Base-by-base conservation (phyloP, 345 rosid genomes). In the Cardamine occulta region DNA sequence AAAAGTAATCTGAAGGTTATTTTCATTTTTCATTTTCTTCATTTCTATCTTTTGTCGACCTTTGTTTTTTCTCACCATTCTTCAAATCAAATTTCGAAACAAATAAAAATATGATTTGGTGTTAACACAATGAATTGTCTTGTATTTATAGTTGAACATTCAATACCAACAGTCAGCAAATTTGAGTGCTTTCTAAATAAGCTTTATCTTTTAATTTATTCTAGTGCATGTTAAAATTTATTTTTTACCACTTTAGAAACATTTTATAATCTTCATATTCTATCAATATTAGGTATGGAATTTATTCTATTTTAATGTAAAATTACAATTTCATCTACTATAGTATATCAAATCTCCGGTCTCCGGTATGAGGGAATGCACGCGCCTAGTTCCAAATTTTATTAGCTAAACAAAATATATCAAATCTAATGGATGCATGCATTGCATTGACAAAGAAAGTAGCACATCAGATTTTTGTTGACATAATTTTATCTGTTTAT, bases 41-140 rank as follows among this genome's bases (percentile, higher is more conserved):
- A 77, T 77, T 35, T 64, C 72, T 9, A 77, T 57, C 12, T 77
- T 77, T 58, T 64, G 75, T 1, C 68, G 72, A 65, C 80, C 80
- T 63, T n/a, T 69, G 32, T 35, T 70, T 75, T 64, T 84, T 79
- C 5, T 84, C 84, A 60, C 82, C 83, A 75, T 75, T 67, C 37
- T 59, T n/a, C 6, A 4, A 8, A 64, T 31, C 18, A 3, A n/a
- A 6, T 1, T 28, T 15, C 2, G 2, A 53, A 63, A n/a, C 44
- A 31, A 2, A 45, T 32, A 19, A 23, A 45, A 11, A 15, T 47
- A 35, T 23, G 29, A 45, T 44, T 66, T 37, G 52, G 14, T 74
- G 17, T 39, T 53, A 55, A 26, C 11, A 45, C 1, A 10, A 3
- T 0, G 4, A 66, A 19, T 13, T 45, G 0, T 26, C n/a, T 57